These are phyloP conservation scores for Papiliotrema fonsecae DNA, from an alignment of 1,284 basidiomycete genomes.

Conservation along the genomic window DNA sequence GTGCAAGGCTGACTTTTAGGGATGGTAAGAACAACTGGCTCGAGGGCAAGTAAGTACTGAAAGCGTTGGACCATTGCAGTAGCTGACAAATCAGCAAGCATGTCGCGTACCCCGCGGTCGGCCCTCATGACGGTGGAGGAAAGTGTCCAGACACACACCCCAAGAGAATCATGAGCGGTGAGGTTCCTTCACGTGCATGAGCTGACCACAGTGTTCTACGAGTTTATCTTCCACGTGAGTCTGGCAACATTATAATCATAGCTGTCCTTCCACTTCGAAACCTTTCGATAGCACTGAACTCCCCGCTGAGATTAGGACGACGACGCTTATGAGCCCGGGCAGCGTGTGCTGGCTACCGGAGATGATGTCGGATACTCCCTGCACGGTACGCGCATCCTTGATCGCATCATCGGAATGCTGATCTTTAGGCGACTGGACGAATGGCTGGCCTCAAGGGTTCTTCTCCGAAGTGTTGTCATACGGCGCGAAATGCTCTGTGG, in stretches of 20 bases:
- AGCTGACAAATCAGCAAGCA: slow-evolving; percentile 11
- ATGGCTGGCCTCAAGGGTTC: slow-evolving; percentile 25
- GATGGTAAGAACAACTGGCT: slow-evolving; percentile 25
- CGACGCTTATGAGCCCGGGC: neutral
- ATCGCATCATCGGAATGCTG: neutral
- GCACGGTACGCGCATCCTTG: slow-evolving; percentile 13
- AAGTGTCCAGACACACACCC: slow-evolving; percentile 25
- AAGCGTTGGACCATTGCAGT: neutral
- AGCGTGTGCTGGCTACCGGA: slow-evolving; percentile 18
- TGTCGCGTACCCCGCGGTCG: slow-evolving; percentile 16
- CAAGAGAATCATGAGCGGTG: slow-evolving; percentile 8
- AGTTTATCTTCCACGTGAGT: slow-evolving; percentile 22
- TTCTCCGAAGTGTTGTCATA: slow-evolving; percentile 16
- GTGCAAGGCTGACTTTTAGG: slow-evolving; percentile 5
- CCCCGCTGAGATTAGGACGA: no score
- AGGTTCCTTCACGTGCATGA: neutral
- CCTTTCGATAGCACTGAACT: no score
- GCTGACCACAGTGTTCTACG: slow-evolving; percentile 23
- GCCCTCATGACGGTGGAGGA: slow-evolving; percentile 16
- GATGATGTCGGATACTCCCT: slow-evolving; percentile 22
- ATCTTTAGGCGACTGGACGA: slow-evolving; percentile 19
- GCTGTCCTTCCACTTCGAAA: neutral
- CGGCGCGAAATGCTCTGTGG: slow-evolving; percentile 14
- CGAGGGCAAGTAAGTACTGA: slow-evolving; percentile 12
- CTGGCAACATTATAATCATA: neutral